These are phyloP conservation scores for Chaetomium globosum DNA, from an alignment of 2,329 filamentous ascomycete species.

Conservation along the genomic window DNA sequence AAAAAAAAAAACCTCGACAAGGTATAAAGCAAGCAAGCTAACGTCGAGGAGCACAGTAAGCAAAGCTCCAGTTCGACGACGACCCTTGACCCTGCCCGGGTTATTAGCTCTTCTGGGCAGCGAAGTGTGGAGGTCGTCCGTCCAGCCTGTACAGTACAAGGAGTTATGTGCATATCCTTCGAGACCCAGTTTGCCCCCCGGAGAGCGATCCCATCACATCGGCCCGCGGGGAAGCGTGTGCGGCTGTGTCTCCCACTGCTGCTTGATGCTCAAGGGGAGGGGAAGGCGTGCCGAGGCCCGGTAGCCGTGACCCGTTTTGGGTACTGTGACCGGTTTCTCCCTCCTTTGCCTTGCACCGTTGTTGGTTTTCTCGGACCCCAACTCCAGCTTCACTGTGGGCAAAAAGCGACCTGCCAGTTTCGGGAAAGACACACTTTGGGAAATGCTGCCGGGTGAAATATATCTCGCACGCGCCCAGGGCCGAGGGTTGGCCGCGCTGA, in stretches of 20 bases:
- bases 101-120: not conserved
- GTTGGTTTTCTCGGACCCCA: not conserved
- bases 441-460: constrained; percentile 18
- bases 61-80: not conserved
- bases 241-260: not conserved
- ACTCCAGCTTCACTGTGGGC: not conserved
- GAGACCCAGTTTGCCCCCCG: not conserved
- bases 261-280: not conserved
- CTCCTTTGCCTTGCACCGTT: not conserved
- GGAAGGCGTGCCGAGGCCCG: not conserved
- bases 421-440: constrained; percentile 5
- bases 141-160: not conserved
- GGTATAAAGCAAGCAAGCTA: not conserved
- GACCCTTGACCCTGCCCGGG: constrained; percentile 3
- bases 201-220: constrained; percentile 8
- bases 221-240: not conserved
- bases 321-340: not conserved
- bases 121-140: not conserved
- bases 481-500: not conserved
- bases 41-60: constrained; percentile 7
- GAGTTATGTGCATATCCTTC: not conserved
- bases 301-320: not conserved
- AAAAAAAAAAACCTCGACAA: not conserved
- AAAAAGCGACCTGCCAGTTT: constrained; percentile 10
- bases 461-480: not conserved